Conservation (phyloP, 805 yeast genomes). For the Kazachstania bromeliacearum region DNA sequence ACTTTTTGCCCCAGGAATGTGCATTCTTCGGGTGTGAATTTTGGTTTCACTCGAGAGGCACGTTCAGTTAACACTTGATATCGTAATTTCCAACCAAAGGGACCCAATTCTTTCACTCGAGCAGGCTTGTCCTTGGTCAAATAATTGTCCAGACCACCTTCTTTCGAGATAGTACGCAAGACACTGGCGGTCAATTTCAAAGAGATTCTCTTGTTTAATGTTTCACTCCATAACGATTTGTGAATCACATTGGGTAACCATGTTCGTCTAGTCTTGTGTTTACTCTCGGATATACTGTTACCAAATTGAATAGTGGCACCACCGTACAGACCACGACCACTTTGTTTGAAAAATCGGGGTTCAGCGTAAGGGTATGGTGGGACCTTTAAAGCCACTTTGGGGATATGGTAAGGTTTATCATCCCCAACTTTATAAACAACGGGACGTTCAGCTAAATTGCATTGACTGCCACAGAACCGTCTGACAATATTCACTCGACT, state of each 20-base stretch:
- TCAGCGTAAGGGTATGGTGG: slow-evolving; percentile 78
- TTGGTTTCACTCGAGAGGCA: no score
- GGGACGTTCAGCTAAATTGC: slow-evolving; percentile 36
- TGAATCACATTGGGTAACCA: slow-evolving; percentile 78
- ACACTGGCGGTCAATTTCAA: slow-evolving; percentile 70
- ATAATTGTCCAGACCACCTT: slow-evolving; percentile 92
- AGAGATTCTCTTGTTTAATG: slow-evolving; percentile 47
- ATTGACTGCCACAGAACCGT: no score
- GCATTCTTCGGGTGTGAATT: no score
- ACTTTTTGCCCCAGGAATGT: no score
- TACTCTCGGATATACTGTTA: slow-evolving; percentile 65
- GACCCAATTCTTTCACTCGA: slow-evolving; percentile 85
- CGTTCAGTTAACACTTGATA: slow-evolving; percentile 47
- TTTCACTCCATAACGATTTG: slow-evolving; percentile 76
- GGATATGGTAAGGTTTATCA: slow-evolving; percentile 38
- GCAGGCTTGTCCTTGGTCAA: slow-evolving; percentile 80
- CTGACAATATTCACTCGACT: no score
- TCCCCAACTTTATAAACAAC: slow-evolving; percentile 47
- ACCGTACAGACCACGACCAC: slow-evolving; percentile 83
- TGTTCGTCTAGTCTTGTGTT: slow-evolving; percentile 61
- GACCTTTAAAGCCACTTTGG: slow-evolving; percentile 34
- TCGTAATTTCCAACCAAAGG: slow-evolving; percentile 84
- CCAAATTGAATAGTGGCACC: slow-evolving; percentile 76
- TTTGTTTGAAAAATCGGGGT: slow-evolving; percentile 66
- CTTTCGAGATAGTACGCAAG: slow-evolving; percentile 76